Evolutionary conservation across 768 basidiomycete genomes (phyloP).

Genomic region (Tricholoma furcatifolium): DNA sequence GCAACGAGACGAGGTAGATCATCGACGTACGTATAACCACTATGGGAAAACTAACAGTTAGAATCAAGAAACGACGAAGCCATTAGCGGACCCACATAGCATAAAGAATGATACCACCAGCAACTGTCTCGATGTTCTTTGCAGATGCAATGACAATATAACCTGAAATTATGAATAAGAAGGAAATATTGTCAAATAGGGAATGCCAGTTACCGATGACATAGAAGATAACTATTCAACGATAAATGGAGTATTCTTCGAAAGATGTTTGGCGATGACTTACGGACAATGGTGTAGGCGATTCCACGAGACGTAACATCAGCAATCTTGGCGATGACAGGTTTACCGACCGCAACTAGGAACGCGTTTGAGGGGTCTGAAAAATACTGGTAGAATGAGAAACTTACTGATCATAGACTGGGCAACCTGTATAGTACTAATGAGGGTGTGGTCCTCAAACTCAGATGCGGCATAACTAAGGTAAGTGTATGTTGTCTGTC

Average conservation of each 20-base stretch:
- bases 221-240: conserved; percentile 50
- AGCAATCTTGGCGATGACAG: conserved; percentile 71
- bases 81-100: conserved; percentile 39
- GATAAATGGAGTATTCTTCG: too few species aligned
- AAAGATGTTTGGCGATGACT: conserved; percentile 22
- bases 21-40: conserved; percentile 56
- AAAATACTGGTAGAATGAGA: not conserved
- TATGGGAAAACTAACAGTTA: conserved; percentile 26
- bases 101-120: conserved; percentile 57
- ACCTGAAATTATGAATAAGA: conserved; percentile 24
- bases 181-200: not conserved
- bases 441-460: conserved; percentile 51
- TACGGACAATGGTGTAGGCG: conserved; percentile 57
- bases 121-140: conserved; percentile 41
- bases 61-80: conserved; percentile 13
- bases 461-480: conserved; percentile 54
- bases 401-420: conserved; percentile 53
- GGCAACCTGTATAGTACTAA: conserved; percentile 53
- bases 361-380: not conserved
- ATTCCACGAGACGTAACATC: conserved; percentile 68
- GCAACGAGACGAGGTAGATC: conserved; percentile 12
- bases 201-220: conserved; percentile 39
- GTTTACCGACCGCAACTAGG: conserved; percentile 51
- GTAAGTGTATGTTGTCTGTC: conserved; percentile 67
- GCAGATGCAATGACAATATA: conserved; percentile 56